Base-by-base conservation (phyloP, 2,329 filamentous ascomycete genomes). In the Nemania sp. region DNA sequence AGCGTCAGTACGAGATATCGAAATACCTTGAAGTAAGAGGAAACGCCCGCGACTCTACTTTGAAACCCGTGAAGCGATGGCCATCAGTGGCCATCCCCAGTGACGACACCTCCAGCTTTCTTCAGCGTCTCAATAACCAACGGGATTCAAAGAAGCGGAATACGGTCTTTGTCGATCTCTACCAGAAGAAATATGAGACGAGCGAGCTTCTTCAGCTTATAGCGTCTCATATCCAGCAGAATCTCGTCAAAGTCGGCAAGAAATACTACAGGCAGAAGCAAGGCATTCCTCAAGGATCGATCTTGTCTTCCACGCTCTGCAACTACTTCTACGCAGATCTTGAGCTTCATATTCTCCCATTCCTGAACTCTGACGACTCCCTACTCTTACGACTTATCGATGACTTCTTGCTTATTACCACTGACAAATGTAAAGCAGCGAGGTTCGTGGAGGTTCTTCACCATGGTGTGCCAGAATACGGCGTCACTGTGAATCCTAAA, bases 271-370 rank as follows among this genome's bases (percentile, higher is more conserved):
- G 90, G 20, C 94, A 99, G 69, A 93, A 86, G 69, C 77, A 81
- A 19, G 94, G 94, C 12, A 97, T 99, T 33, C 92, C 94, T 0
- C 94, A 99, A 70, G 94, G 94, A 6, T 97, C 92, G 0, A 81
- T 97, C 1, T 70, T 99, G 5, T 97, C 92, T 0, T 89, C 88
- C 37, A 78, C 91, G 34, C 78, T 99, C 5, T 97, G 94, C 77
- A 97, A 91, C 72, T 93, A 96, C 72, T 97, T 97, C 71, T 99
- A 99, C 68, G 92, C 90, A 5, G 86, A 94, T 58, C 81, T 97
- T 1, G 94, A 99, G 70, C 73, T 73, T 6, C 78, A 84, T 22
- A 75, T 86, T 12, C 76, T 97, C 2, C 68, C 66, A 0, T 97
- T 97, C 66, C 72, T 94, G 2, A 63, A 77, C 14, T 66, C 73